These are phyloP conservation scores for Trichomonas vaginalis DNA, from an alignment of 208 protist genomes.

Conservation along the genomic window DNA sequence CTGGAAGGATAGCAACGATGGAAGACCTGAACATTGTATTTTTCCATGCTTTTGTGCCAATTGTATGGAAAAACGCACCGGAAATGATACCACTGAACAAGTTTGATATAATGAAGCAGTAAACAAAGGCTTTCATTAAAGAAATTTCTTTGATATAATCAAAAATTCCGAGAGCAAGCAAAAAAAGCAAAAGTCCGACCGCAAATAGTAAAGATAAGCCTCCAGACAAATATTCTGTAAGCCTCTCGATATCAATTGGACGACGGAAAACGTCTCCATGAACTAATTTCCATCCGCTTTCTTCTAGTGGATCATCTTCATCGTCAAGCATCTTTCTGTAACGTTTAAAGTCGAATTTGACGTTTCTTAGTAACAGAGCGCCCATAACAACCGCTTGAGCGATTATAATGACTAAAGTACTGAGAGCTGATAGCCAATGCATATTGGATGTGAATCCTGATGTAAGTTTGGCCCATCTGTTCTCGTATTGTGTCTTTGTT, in stretches of 20 bases:
- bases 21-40: neutral
- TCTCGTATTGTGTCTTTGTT: neutral
- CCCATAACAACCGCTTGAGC: neutral
- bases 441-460: neutral
- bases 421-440: neutral
- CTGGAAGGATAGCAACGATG: neutral
- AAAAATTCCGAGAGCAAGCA: neutral
- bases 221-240: neutral
- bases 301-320: conserved; percentile 1
- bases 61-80: neutral
- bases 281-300: conserved; percentile 33
- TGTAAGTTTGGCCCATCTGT: neutral
- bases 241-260: neutral
- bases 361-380: neutral
- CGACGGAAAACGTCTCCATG: conserved; percentile 31
- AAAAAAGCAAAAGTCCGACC: neutral
- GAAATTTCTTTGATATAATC: neutral
- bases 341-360: neutral
- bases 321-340: neutral
- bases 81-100: neutral
- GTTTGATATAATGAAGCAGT: neutral
- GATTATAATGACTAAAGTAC: neutral
- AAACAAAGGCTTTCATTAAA: neutral
- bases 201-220: neutral
- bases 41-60: neutral